Base-by-base conservation (phyloP, 139 green algal genomes). In the Chlamydomonas sp. region DNA sequence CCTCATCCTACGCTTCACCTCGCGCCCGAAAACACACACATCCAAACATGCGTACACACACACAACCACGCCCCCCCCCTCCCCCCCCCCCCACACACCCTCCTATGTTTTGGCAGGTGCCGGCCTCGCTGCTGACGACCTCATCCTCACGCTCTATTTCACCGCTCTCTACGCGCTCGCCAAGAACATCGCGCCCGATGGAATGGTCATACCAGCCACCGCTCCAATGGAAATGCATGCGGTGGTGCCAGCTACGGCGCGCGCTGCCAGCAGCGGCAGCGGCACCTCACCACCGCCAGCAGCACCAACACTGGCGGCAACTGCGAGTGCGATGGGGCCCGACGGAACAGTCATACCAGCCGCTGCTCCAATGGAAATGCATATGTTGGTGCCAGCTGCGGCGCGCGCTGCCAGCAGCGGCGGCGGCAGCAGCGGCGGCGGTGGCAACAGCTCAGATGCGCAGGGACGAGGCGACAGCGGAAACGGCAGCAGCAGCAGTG, bases 61-160 rank as follows among this genome's bases (percentile, higher is more conserved):
- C 43, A 13, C 13, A 54, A 13, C 43, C 43, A 54, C 10, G 76
- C 48, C 81, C 24, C 69, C 79, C 43, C 43, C 43, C 43, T 54
- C 20, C 20, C 62, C 26, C 6, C 37, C 38, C 65, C n/a, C n/a
- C n/a, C n/a, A n/a, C n/a, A n/a, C 58, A 8, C 28, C 20, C 3
- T 64, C 16, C 58, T 70, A 10, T 61, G 33, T 50, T 70, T 64
- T 13, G 24, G 48, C 48, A 67, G 70, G 65, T 47, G 89, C 91
- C 0, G 92, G 86, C 33, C 82, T 97, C 26, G 91, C 91, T n/a
- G 91, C 92, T 2, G 92, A 97, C 75, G 92, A 96, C 79, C 79
- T 97, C 33, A 89, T 96, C 20, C 88, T 89, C 54, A 86, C 83
- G 0, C n/a, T 92, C 22, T 96, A 96, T 78, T 96, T 96, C 68